Evolutionary conservation across 2,329 filamentous ascomycete species (phyloP).

Genomic region (Chaetomiaceae sp.): DNA sequence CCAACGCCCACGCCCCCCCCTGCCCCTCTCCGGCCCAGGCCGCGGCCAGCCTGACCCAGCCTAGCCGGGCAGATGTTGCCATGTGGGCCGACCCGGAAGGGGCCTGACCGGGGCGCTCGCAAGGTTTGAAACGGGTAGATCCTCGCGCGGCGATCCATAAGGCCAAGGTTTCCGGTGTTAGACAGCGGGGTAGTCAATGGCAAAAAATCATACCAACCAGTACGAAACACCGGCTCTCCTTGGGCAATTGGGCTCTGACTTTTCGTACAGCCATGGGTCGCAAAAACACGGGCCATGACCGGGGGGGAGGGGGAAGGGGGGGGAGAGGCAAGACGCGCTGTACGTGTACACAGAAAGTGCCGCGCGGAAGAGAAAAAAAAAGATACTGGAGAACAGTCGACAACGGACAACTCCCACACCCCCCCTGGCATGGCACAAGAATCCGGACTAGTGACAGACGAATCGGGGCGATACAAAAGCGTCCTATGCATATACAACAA

Average conservation of each 20-base stretch:
- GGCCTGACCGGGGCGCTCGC: constrained; percentile 19
- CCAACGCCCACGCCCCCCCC: constrained; percentile 4
- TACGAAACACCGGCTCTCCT: neutral
- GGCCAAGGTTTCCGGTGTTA: constrained; percentile 3
- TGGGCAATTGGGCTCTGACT: constrained; percentile 4
- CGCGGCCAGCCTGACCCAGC: constrained; percentile 23
- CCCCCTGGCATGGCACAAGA: constrained; percentile 10
- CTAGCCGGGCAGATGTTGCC: constrained; percentile 25
- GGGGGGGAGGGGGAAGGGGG: no score
- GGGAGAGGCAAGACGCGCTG: constrained; percentile 14
- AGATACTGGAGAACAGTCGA: neutral
- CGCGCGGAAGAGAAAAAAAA: constrained; percentile 5
- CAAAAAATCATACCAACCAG: neutral
- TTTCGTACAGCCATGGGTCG: constrained; percentile 14
- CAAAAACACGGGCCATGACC: constrained; percentile 18
- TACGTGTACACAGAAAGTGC: constrained; percentile 18
- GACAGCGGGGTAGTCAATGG: constrained; percentile 12
- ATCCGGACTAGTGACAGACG: constrained; percentile 17
- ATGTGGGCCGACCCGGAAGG: constrained; percentile 27
- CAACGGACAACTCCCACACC: neutral
- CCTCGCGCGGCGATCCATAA: constrained; percentile 15
- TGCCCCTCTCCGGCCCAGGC: constrained; percentile 14
- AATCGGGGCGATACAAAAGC: constrained; percentile 6
- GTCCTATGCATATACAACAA: constrained; percentile 8
- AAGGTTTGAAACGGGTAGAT: constrained; percentile 24